These are phyloP conservation scores for Phytophthora citrophthora DNA, from an alignment of 352 stramenopile genomes.

Conservation along the genomic window DNA sequence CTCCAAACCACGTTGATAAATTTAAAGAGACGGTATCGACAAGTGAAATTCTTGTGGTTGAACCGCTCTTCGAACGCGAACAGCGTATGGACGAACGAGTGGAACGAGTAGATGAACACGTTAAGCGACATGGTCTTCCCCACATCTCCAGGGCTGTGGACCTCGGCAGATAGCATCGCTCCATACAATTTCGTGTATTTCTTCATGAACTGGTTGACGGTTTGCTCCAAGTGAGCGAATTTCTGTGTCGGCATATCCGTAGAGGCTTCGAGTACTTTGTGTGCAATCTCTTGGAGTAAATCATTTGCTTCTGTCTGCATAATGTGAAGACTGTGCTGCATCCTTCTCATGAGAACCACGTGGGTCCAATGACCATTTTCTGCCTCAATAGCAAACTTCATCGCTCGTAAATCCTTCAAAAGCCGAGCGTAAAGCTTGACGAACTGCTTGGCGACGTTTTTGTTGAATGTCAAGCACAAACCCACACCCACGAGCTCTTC, in stretches of 20 bases:
- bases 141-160: conserved; percentile 52
- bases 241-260: conserved; percentile 40
- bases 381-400: conserved; percentile 72
- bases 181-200: conserved; percentile 68
- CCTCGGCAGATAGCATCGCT: conserved; percentile 44
- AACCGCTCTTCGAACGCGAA: conserved; percentile 67
- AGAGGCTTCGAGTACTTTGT: conserved; percentile 25
- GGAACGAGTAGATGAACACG: conserved; percentile 83
- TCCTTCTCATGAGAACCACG: conserved; percentile 59
- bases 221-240: conserved; percentile 58
- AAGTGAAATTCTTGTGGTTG: conserved; percentile 69
- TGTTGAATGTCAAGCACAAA: conserved; percentile 67
- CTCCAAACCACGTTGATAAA: conserved; percentile 53
- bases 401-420: conserved; percentile 65
- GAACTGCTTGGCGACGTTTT: conserved; percentile 71
- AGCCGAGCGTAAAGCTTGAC: conserved; percentile 64
- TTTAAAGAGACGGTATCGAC: conserved; percentile 45
- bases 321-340: conserved; percentile 72
- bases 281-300: conserved; percentile 63
- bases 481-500: conserved; percentile 66
- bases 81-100: conserved; percentile 67
- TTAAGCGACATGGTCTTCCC: conserved; percentile 74
- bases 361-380: conserved; percentile 68
- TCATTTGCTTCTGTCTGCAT: conserved; percentile 67
- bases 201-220: conserved; percentile 54